Conservation (phyloP, 2,329 filamentous ascomycete species). For the Fusarium veterinarium region DNA sequence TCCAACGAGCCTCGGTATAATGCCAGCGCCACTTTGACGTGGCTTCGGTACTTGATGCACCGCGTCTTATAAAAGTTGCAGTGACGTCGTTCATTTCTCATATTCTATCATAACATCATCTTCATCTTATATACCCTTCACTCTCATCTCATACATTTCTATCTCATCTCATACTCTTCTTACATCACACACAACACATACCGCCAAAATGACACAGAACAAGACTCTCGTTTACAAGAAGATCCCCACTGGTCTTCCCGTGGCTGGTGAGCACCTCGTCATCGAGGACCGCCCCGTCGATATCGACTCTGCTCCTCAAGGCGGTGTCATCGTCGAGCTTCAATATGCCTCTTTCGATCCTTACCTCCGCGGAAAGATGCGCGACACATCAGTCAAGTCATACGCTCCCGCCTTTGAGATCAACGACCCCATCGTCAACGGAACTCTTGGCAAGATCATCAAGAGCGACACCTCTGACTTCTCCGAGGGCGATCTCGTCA, state of each 20-base stretch:
- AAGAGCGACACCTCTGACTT: constrained; percentile 74
- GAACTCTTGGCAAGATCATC: constrained; percentile 74
- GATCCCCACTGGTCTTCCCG: constrained; percentile 73
- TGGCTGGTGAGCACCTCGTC: constrained; percentile 75
- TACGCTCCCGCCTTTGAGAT: constrained; percentile 66
- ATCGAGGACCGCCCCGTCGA: constrained; percentile 77
- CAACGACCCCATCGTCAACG: constrained; percentile 72
- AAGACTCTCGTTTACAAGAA: constrained; percentile 81
- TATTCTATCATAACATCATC: background rate
- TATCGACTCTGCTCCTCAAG: constrained; percentile 64
- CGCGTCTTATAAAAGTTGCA: constrained; percentile 12
- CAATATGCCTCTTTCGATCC: constrained; percentile 84
- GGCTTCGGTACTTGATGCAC: constrained; percentile 1
- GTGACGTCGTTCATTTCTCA: constrained; percentile 21
- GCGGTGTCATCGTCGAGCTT: constrained; percentile 76
- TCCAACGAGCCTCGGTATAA: constrained; percentile 15
- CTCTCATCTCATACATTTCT: background rate
- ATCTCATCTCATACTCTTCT: background rate
- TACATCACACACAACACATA: background rate
- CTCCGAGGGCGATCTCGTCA: constrained; percentile 74
- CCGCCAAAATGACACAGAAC: constrained; percentile 62
- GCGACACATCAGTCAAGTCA: constrained; percentile 68
- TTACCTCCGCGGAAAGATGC: constrained; percentile 86
- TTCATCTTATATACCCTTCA: background rate
- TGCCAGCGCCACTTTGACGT: constrained; percentile 18